Evolutionary conservation across 257 asterid species (phyloP).

Genomic region (Solanum sparsipilum): DNA sequence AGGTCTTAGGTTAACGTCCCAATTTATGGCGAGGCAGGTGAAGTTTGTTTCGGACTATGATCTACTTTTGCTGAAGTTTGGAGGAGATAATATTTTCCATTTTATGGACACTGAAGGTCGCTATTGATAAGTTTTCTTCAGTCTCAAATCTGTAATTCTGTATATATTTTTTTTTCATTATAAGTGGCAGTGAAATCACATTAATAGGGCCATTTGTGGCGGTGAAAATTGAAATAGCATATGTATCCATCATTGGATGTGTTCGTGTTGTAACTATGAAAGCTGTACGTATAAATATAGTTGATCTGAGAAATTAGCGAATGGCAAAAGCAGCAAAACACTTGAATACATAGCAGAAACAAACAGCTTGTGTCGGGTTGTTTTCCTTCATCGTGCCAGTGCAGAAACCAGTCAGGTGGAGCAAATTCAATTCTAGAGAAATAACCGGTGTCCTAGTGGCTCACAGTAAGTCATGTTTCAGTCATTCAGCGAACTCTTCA

Average conservation of each 20-base stretch:
- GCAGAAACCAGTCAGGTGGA: constrained; percentile 37
- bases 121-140: background rate
- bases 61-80: background rate
- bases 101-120: background rate
- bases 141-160: no score
- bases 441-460: constrained; percentile 52
- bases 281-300: background rate
- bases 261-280: background rate
- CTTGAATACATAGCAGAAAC: constrained; percentile 3
- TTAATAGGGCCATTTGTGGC: background rate
- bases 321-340: background rate
- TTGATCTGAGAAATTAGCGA: background rate
- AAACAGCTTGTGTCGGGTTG: constrained; percentile 17
- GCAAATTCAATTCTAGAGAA: constrained; percentile 38
- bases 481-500: constrained; percentile 14
- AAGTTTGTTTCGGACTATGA: background rate
- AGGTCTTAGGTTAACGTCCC: background rate
- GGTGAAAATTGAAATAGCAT: background rate
- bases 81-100: background rate
- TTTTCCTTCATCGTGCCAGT: constrained; percentile 21
- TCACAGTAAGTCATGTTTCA: constrained; percentile 22
- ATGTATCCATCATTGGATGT: background rate
- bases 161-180: background rate
- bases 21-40: background rate
- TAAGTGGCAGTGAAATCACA: background rate